Evolutionary conservation across 1,284 basidiomycete genomes (phyloP), one percentile per base, ranked within the genome.

Genomic region (Omphalotus olearius): DNA sequence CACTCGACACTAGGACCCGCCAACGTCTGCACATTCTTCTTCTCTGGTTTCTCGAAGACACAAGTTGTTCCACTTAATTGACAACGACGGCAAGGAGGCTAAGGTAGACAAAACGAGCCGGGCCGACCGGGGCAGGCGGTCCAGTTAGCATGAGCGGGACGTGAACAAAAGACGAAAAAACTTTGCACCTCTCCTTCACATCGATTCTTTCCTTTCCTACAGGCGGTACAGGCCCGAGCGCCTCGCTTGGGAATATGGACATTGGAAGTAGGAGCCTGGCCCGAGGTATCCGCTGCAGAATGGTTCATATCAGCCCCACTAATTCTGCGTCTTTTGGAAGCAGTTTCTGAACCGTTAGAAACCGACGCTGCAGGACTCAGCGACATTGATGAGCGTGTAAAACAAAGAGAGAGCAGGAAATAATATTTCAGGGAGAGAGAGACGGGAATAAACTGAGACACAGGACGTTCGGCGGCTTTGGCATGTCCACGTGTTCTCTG

Each of bases 21-120:
- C 59, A 83, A 69, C 6, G 71, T 70, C 56, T 83, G 82, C 0
- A 71, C 71, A 62, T 74, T 77, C 72, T 91, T 92, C 74, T 86
- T 91, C 68, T 93, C 87, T 61, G 91, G 91, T 68, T 95, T 96
- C 69, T 95, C 94, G 67, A 95, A 97, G 43, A 97, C 72, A 64
- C 93, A 97, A 33, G 79, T 78, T 9, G 84, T 87, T 10, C 90
- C 89, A 64, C 87, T 91, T 46, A 89, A 75, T 61, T 88, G 81
- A 73, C 93, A 97, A 50, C 93, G 85, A 69, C 88, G 84, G 77
- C 94, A 93, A 57, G 91, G 89, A 70, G 88, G 78, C 86, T 93
- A 64, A 62, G 65, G 60, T 60, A 61, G 66, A 58, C 55, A 42
- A 50, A 47, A 39, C 57, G 56, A 60, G 60, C 70, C 74, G 72